phyloP scores from a whole-genome alignment of 2,329 filamentous ascomycete species.

The Exophiala sideris region DNA sequence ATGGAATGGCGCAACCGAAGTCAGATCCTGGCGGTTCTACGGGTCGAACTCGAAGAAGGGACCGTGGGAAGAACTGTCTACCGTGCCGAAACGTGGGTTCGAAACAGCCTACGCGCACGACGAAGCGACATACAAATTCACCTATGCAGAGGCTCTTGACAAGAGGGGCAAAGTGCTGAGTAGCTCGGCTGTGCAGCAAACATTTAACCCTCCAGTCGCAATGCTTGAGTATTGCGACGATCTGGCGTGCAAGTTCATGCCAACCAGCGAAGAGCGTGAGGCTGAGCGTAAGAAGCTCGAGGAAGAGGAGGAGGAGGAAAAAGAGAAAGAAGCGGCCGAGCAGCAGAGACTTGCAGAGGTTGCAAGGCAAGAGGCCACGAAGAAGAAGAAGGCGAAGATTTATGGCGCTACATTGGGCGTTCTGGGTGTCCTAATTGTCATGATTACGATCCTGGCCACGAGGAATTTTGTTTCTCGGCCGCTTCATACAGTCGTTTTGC shows the following conservation, averaged over 20 bases:
- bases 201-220: constrained; percentile 37
- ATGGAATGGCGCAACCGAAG: constrained; percentile 52
- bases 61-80: constrained; percentile 32
- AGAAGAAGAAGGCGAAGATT: constrained; percentile 11
- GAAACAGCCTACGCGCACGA: constrained; percentile 36
- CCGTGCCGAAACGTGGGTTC: constrained; percentile 36
- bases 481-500: constrained; percentile 7
- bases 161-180: constrained; percentile 33
- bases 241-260: constrained; percentile 24
- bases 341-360: constrained; percentile 5
- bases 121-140: constrained; percentile 5
- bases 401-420: constrained; percentile 15
- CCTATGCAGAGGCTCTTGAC: constrained; percentile 38
- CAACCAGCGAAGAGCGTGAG: constrained; percentile 15
- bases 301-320: too few species aligned
- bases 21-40: constrained; percentile 39
- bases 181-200: constrained; percentile 34
- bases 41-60: constrained; percentile 26
- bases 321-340: constrained; percentile 10
- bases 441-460: constrained; percentile 17
- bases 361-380: neutral
- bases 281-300: neutral
- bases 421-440: constrained; percentile 8
- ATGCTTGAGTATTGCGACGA: constrained; percentile 31
- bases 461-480: constrained; percentile 20